Evolutionary conservation across 208 protist species (phyloP), one percentile per base, ranked within the genome.

Genomic region (Leishmania arabica): DNA sequence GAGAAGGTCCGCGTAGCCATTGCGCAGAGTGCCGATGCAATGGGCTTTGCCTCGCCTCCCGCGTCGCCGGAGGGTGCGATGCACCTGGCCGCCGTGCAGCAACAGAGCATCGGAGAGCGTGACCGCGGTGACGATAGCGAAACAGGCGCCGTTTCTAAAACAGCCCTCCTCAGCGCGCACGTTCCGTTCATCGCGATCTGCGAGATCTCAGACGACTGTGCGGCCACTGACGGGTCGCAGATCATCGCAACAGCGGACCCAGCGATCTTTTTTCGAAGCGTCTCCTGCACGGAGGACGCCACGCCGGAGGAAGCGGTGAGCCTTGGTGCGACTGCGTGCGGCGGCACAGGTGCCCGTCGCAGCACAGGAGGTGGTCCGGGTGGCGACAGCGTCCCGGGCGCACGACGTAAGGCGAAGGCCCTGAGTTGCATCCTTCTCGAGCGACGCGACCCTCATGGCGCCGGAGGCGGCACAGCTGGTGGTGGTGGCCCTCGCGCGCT

Each of bases 1-100:
- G 49, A 88, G n/a, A 75, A 90, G 58, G 84, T 97, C n/a, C 88
- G 85, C 27, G 86, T 84, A 19, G 93, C 93, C 4, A 75, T 97
- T 31, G 7, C 34, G 9, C 77, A 75, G 13, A 86, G 90, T 60
- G 11, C 74, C 15, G 84, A 84, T 1, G 85, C 88, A 19, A 31
- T 78, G 65, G 53, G 17, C 70, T 90, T 92, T 75, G 80, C 77
- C 34, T 49, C 31, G 13, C 71, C 81, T 31, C 34, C 40, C 8
- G 40, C 40, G 37, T 45, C 74, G 51, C 24, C 56, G 13, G 74
- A n/a, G 17, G 56, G 37, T 15, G 74, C 1, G 21, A 51, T 45
- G 7, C 27, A 15, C 51, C 6, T 27, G 51, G 37, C 51, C 34
- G 13, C 51, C 51, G 17, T 27, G 47, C n/a, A 40, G 31, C 72